Evolutionary conservation across 169 alveolate genomes (phyloP).

Genomic region (Plasmodium gaboni): DNA sequence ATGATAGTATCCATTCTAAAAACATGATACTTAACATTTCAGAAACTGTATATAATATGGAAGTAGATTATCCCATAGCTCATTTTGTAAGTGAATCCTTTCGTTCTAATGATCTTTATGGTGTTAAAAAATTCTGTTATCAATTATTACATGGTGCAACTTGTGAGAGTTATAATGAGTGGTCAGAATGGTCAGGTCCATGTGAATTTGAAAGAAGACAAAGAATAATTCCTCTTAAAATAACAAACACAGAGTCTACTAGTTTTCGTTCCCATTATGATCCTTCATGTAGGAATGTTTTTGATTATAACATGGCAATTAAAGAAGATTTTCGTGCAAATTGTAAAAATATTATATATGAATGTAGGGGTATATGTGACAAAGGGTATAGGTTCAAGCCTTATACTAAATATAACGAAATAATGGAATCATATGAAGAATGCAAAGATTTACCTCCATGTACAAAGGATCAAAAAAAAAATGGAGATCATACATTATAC

Average conservation of each 20-base stretch:
- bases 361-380: conserved; percentile 64
- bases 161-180: conserved; percentile 45
- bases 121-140: conserved; percentile 51
- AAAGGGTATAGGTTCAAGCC: conserved; percentile 54
- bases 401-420: background rate
- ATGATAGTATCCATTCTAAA: background rate
- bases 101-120: conserved; percentile 1
- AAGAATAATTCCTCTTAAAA: conserved; percentile 25
- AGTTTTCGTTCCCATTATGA: background rate
- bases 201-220: conserved; percentile 69
- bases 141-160: conserved; percentile 41
- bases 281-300: conserved; percentile 38
- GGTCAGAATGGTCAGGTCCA: conserved; percentile 70
- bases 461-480: conserved; percentile 21
- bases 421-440: conserved; percentile 23
- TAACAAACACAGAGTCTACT: background rate
- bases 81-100: conserved; percentile 1
- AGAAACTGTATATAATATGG: conserved; percentile 11
- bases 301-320: conserved; percentile 18
- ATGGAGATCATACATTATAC: background rate
- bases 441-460: conserved; percentile 45
- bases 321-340: conserved; percentile 37
- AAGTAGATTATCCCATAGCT: conserved; percentile 11
- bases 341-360: conserved; percentile 17
- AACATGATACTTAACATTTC: background rate